A percentile compares a stretch with the other conserved stretches of the same genome.
Conservation (phyloP, 2,329 filamentous ascomycete genomes). For the Sclerotinia borealis region DNA sequence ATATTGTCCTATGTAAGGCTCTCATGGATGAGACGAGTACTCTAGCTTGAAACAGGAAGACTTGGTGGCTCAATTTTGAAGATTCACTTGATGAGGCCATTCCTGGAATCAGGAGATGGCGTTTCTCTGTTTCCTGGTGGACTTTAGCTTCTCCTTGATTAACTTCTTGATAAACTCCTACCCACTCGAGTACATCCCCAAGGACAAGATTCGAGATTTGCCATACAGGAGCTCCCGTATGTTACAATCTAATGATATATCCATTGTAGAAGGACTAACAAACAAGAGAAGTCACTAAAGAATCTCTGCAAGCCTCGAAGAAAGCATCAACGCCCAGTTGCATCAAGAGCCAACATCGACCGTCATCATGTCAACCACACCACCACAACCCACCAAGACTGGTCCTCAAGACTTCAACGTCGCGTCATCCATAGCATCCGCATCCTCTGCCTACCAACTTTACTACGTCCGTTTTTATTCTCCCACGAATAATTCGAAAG, state of each 20-base stretch:
- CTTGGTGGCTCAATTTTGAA: not conserved
- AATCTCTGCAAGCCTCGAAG: not conserved
- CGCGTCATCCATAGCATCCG: not conserved
- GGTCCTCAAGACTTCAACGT: not conserved
- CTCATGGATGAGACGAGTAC: not conserved
- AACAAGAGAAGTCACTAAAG: not conserved
- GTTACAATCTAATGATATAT: not conserved
- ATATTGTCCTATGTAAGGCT: not conserved
- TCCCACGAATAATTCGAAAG: not conserved
- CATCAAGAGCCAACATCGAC: not conserved
- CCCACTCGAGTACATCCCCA: not conserved
- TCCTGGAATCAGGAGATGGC: not conserved
- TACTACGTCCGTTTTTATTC: not conserved
- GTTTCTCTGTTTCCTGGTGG: not conserved
- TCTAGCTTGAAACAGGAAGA: not conserved
- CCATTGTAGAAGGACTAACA: not conserved
- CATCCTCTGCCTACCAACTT: not conserved
- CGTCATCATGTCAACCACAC: not conserved
- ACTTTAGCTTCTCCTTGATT: not conserved
- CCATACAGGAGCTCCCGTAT: not conserved
- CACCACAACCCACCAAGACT: not conserved
- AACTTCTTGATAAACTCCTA: not conserved
- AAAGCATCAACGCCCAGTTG: not conserved
- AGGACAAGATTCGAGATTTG: not conserved
- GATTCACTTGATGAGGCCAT: not conserved